These are phyloP conservation scores for Samsoniella hepiali DNA, from an alignment of 2,329 filamentous ascomycete species.

Conservation along the genomic window DNA sequence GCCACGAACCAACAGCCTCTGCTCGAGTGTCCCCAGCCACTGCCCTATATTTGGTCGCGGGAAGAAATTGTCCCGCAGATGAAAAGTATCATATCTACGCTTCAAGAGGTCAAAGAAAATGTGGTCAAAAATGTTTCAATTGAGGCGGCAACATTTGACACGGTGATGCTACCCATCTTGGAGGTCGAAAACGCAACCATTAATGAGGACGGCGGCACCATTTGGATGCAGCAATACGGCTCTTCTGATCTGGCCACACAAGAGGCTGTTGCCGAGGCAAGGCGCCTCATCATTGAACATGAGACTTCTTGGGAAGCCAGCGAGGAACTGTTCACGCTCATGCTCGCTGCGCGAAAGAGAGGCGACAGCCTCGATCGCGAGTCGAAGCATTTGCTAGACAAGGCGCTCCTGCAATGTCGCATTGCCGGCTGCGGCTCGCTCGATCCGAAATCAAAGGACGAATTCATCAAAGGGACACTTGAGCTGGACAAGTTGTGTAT, in stretches of 20 bases:
- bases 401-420: conserved; percentile 51
- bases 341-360: conserved; percentile 35
- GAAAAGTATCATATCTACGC: neutral
- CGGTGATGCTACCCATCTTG: conserved; percentile 53
- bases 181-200: conserved; percentile 49
- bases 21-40: neutral
- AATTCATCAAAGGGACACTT: conserved; percentile 54
- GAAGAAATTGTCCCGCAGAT: neutral
- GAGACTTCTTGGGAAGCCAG: conserved; percentile 36
- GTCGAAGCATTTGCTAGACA: conserved; percentile 48
- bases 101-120: neutral
- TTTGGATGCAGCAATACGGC: conserved; percentile 54
- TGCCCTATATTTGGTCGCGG: neutral
- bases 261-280: conserved; percentile 50
- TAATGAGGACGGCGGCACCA: conserved; percentile 44
- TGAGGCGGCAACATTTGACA: conserved; percentile 37
- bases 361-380: conserved; percentile 43
- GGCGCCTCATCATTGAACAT: conserved; percentile 42
- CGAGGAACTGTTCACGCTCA: conserved; percentile 46
- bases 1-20: neutral
- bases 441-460: conserved; percentile 45
- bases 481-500: conserved; percentile 50
- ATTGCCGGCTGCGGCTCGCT: conserved; percentile 49
- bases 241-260: conserved; percentile 47
- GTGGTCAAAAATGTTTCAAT: neutral